phyloP scores from a whole-genome alignment of 176 grass and related monocot genomes.

The Oryza punctata region DNA sequence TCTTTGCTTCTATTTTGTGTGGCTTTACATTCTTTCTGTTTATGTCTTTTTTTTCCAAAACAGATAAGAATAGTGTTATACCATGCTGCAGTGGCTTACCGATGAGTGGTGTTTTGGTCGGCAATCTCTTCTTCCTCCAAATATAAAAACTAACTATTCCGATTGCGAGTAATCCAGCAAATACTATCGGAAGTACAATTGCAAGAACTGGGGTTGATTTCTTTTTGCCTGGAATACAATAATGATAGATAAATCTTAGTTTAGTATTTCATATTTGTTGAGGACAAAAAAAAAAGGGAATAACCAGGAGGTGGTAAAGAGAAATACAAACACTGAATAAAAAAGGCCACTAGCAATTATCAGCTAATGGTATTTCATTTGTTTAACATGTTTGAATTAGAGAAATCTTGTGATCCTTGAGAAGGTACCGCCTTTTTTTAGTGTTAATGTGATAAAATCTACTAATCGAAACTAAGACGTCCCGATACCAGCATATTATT shows the following conservation, averaged over 20 bases:
- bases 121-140: constrained; percentile 38
- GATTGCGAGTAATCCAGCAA: constrained; percentile 3
- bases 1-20: neutral
- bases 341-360: neutral
- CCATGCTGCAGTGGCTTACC: constrained; percentile 20
- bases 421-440: no score
- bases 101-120: constrained; percentile 16
- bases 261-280: neutral
- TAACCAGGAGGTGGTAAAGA: neutral
- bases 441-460: no score
- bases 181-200: constrained; percentile 32
- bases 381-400: neutral
- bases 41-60: neutral
- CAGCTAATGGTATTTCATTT: neutral
- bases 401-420: no score
- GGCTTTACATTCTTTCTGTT: neutral
- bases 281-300: neutral
- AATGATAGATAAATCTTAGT: neutral
- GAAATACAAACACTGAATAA: neutral
- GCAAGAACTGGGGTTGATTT: constrained; percentile 18
- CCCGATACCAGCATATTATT: no score
- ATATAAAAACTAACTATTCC: constrained; percentile 15
- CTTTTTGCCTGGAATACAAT: constrained; percentile 14
- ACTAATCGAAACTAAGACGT: no score
- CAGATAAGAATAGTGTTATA: neutral